Evolutionary conservation across 768 basidiomycete species (phyloP), one percentile per base, ranked within the genome.

Genomic region (Podaxis pistillaris): DNA sequence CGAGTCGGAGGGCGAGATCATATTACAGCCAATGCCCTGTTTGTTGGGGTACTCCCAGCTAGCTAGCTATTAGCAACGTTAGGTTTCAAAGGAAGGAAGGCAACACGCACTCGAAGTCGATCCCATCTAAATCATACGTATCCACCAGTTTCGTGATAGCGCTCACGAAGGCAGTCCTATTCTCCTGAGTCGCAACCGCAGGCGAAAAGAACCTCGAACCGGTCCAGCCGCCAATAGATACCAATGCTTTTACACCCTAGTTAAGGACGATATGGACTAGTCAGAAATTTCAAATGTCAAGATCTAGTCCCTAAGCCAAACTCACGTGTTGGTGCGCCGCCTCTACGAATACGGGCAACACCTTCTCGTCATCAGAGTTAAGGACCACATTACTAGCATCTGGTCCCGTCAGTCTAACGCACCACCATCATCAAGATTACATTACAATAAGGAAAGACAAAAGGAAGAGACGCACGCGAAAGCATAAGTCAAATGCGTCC

Each of bases 31-130:
- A 3, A 87, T 77, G 44, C 93, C 93, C 56, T 79, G 74, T 4
- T 73, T 66, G 59, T 80, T 83, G 1, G 94, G 94, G 70, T 90
- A 94, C 74, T 96, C 94, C 93, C 93, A 95, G 68, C 81, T 81
- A 58, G 30, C 33, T 33, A 56, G 33, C 53, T 15, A 37, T 66
- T 38, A 59, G 50, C n/a, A 40, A 9, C 24, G 4, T 40, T 40
- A 9, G 6, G 6, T 26, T 4, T 19, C 19, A 57, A 15, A 30
- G 17, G 28, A 38, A 17, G 7, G 24, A 24, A 30, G 46, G 13
- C 47, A 36, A 33, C n/a, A 68, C 77, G 15, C 62, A 80, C 79
- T 81, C 79, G 58, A 81, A 78, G 56, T 87, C 81, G 50, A 90
- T 70, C 9, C 87, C 86, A 62, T 86, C 86, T 0, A 90, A 71